Conservation (phyloP, 805 yeast species). For the Starmerella khaoyaiensis region DNA sequence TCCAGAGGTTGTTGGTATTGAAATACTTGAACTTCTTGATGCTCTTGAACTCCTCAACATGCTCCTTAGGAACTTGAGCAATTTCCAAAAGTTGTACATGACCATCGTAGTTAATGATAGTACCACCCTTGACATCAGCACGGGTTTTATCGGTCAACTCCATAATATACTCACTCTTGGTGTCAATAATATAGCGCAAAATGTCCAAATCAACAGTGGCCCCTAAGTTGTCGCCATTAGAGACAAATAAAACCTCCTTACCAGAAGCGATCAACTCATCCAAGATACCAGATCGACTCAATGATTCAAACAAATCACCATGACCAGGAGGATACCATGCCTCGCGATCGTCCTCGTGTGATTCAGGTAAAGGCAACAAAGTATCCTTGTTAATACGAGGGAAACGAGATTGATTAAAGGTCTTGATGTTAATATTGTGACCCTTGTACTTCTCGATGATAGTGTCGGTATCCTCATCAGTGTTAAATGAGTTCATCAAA, state of each 20-base stretch:
- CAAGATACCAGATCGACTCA: conserved; percentile 80
- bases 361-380: conserved; percentile 83
- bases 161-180: conserved; percentile 91
- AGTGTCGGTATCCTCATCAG: conserved; percentile 88
- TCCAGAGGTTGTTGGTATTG: conserved; percentile 97
- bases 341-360: conserved; percentile 58
- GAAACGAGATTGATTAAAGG: conserved; percentile 95
- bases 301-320: conserved; percentile 89
- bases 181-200: conserved; percentile 81
- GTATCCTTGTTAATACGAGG: conserved; percentile 95
- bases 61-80: conserved; percentile 97
- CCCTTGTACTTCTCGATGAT: conserved; percentile 94
- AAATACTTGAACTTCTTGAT: conserved; percentile 96
- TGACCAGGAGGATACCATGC: conserved; percentile 99
- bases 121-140: conserved; percentile 99
- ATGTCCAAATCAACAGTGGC: conserved; percentile 92
- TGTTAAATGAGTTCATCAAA: conserved; percentile 97
- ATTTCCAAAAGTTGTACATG: conserved; percentile 88
- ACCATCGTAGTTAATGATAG: conserved; percentile 90
- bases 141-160: conserved; percentile 97
- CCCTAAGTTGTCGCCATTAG: conserved; percentile 97
- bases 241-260: conserved; percentile 86
- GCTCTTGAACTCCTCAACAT: conserved; percentile 91
- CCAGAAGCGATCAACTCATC: conserved; percentile 84
- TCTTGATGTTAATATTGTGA: conserved; percentile 85